phyloP scores from a whole-genome alignment of 306 rosid genomes.

The Dryas octopetala region DNA sequence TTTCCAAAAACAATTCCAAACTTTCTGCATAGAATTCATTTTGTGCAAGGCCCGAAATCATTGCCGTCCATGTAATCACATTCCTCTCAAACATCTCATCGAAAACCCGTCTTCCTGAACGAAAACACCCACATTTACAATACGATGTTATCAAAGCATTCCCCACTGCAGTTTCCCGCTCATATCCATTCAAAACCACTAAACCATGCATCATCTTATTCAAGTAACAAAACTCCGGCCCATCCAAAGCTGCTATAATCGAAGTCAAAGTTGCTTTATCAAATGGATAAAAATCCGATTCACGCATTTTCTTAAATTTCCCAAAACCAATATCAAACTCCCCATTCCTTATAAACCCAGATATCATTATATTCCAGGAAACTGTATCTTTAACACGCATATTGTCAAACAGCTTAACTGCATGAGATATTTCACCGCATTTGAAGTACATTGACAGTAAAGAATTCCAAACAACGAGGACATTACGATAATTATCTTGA shows the following conservation, averaged over 20 bases:
- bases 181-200: constrained; percentile 63
- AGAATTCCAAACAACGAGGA: constrained; percentile 67
- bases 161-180: constrained; percentile 57
- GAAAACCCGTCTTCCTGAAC: constrained; percentile 62
- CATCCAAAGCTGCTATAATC: constrained; percentile 68
- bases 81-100: constrained; percentile 75
- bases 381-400: constrained; percentile 65
- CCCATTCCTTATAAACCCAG: constrained; percentile 57
- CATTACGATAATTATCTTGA: constrained; percentile 29
- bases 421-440: constrained; percentile 40
- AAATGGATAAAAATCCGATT: constrained; percentile 34
- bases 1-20: constrained; percentile 47
- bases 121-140: constrained; percentile 57
- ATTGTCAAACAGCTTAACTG: constrained; percentile 57
- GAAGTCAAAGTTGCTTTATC: constrained; percentile 81
- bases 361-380: constrained; percentile 72
- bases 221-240: constrained; percentile 33
- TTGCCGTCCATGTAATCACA: constrained; percentile 87
- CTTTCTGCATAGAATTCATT: constrained; percentile 51
- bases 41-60: constrained; percentile 76
- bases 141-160: constrained; percentile 82
- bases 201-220: constrained; percentile 67
- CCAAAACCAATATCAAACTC: constrained; percentile 42
- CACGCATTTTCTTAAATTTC: constrained; percentile 51
- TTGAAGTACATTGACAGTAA: constrained; percentile 54